phyloP scores from a whole-genome alignment of 2,329 filamentous ascomycete species.

The Microdochium bolleyi region DNA sequence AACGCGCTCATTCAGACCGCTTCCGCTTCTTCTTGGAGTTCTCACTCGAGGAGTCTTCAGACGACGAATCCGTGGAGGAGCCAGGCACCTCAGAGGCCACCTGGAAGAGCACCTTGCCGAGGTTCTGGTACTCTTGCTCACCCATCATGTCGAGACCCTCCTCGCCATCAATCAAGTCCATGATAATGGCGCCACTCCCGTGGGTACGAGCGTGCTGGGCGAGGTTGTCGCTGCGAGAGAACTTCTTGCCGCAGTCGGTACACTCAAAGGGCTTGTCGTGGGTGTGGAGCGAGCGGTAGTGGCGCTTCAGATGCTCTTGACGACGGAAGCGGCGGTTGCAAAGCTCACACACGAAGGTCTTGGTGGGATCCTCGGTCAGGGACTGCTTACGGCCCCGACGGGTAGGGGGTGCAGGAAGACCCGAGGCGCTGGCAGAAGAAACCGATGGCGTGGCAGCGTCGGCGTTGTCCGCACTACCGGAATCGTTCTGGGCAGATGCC shows the following conservation, averaged over 20 bases:
- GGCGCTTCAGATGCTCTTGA: conserved; percentile 96
- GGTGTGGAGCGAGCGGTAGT: conserved; percentile 96
- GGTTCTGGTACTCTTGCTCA: conserved; percentile 55
- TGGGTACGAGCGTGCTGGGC: conserved; percentile 94
- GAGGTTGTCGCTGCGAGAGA: conserved; percentile 95
- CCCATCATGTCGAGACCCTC: conserved; percentile 32
- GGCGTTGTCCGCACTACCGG: conserved; percentile 25
- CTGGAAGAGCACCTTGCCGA: conserved; percentile 76
- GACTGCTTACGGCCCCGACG: conserved; percentile 98
- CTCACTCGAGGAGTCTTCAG: conserved; percentile 40
- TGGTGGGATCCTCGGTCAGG: conserved; percentile 91
- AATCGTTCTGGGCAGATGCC: conserved; percentile 23
- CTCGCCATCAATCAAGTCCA: conserved; percentile 77
- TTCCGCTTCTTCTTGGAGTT: conserved; percentile 70
- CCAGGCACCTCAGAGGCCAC: conserved; percentile 66
- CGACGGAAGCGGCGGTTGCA: conserved; percentile 97
- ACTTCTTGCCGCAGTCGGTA: conserved; percentile 97
- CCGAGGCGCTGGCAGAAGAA: conserved; percentile 33
- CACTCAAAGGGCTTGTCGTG: conserved; percentile 98
- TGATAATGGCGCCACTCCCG: conserved; percentile 79
- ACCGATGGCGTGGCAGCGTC: conserved; percentile 30
- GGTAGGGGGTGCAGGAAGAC: conserved; percentile 56
- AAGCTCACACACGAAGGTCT: conserved; percentile 94
- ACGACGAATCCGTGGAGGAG: conserved; percentile 50
- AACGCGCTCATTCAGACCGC: conserved; percentile 50